Conservation (phyloP, 176 grass and related monocot species). For the Aegilops sharonensis region DNA sequence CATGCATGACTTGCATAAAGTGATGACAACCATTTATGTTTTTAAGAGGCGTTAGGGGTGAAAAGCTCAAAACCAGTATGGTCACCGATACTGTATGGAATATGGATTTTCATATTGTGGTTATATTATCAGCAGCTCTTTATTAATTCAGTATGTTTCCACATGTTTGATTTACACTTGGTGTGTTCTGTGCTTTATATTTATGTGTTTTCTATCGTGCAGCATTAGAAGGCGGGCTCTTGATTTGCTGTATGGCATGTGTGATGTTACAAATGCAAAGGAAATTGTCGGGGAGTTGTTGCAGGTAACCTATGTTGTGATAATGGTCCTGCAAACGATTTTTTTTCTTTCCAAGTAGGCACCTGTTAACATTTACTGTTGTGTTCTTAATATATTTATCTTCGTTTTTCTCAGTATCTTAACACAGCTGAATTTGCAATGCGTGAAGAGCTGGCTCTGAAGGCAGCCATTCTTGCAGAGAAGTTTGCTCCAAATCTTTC, state of each 20-base stretch:
- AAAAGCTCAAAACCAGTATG: no score
- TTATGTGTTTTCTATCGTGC: slow-evolving; percentile 40
- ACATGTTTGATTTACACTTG: not conserved
- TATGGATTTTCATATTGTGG: no score
- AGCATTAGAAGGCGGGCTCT: slow-evolving; percentile 98
- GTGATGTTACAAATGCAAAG: slow-evolving; percentile 97
- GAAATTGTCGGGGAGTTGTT: slow-evolving; percentile 99
- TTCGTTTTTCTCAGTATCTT: slow-evolving; percentile 72
- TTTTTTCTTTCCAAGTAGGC: not conserved
- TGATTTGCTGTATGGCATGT: slow-evolving; percentile 98
- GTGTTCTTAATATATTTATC: slow-evolving; percentile 26
- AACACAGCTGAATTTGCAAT: slow-evolving; percentile 96
- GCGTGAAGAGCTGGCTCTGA: slow-evolving; percentile 95
- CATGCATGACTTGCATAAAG: no score
- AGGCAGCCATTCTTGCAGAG: slow-evolving; percentile 96
- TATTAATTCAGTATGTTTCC: not conserved
- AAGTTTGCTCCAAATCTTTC: slow-evolving; percentile 99
- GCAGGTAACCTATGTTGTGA: slow-evolving; percentile 62
- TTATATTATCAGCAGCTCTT: slow-evolving; percentile 4
- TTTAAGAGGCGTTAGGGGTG: no score
- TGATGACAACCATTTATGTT: no score
- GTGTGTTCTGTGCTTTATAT: not conserved
- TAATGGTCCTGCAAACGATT: not conserved
- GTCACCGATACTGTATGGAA: no score
- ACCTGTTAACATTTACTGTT: slow-evolving; percentile 10